Percentiles rank a stretch among this genome's conserved stretches.
Evolutionary conservation across 805 yeast species (phyloP).

Genomic region (Saturnispora sanitii): DNA sequence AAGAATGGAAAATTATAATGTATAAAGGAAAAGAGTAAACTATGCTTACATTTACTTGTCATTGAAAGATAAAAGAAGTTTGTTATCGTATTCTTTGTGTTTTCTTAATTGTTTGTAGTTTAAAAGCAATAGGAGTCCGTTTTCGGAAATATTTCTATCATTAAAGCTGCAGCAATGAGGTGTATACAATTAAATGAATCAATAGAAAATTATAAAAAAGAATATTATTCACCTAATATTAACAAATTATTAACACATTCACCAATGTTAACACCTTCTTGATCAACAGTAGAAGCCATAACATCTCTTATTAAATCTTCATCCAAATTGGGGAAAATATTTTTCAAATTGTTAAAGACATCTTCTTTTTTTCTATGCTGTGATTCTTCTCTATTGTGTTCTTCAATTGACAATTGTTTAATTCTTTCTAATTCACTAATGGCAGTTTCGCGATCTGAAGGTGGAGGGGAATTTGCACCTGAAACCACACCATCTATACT

Average conservation of each 20-base stretch:
- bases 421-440: constrained; percentile 17
- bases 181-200: too few species aligned
- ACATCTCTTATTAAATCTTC: constrained; percentile 60
- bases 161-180: too few species aligned
- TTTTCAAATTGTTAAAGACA: constrained; percentile 40
- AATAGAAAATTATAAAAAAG: neutral
- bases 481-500: constrained; percentile 8
- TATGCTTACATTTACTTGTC: too few species aligned
- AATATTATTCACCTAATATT: constrained; percentile 14
- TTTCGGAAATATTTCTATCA: too few species aligned
- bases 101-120: too few species aligned
- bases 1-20: too few species aligned
- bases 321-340: constrained; percentile 73
- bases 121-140: too few species aligned
- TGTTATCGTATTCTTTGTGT: too few species aligned
- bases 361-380: constrained; percentile 32
- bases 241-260: constrained; percentile 61
- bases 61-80: too few species aligned
- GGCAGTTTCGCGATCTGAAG: constrained; percentile 1
- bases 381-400: constrained; percentile 24
- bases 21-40: too few species aligned
- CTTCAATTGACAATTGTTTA: constrained; percentile 24
- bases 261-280: constrained; percentile 45
- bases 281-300: constrained; percentile 40
- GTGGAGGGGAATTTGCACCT: constrained; percentile 11